phyloP scores from a whole-genome alignment of 176 grass and related monocot genomes.

The bread wheat (Triticum aestivum) region DNA sequence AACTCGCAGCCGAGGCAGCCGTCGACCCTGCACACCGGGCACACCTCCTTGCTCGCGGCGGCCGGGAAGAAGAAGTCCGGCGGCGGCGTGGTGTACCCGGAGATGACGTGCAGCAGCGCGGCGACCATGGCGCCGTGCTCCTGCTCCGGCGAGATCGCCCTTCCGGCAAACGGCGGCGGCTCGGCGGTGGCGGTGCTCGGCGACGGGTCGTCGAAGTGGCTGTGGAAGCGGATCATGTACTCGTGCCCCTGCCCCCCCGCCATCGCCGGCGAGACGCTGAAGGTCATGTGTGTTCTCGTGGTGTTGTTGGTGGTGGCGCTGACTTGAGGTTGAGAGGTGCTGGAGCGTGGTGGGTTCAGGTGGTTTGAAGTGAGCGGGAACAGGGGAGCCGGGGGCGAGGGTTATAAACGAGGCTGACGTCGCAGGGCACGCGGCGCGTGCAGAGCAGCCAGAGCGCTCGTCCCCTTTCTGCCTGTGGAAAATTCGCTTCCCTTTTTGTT shows the following conservation, averaged over 20 bases:
- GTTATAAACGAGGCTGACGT: constrained; percentile 36
- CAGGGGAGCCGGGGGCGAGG: not conserved
- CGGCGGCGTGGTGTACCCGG: constrained; percentile 48
- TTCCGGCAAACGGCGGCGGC: not conserved
- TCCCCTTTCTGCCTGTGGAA: no score
- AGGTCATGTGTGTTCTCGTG: constrained; percentile 23
- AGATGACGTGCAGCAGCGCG: constrained; percentile 66
- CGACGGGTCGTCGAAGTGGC: constrained; percentile 7
- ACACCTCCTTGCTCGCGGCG: not conserved
- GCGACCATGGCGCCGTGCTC: constrained; percentile 70
- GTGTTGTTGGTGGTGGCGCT: no score
- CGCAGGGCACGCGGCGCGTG: constrained; percentile 16
- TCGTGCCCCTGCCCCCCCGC: not conserved
- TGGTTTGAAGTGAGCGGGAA: constrained; percentile 50
- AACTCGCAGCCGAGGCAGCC: constrained; percentile 77
- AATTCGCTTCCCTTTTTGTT: not conserved
- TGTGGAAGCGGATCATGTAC: constrained; percentile 48
- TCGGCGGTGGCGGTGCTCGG: constrained; percentile 18
- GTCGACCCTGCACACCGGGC: constrained; percentile 48
- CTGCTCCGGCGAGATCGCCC: constrained; percentile 24
- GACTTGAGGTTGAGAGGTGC: not conserved
- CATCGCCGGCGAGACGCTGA: constrained; percentile 24
- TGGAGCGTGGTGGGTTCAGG: not conserved
- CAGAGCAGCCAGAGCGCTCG: not conserved
- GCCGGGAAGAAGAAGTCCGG: constrained; percentile 29